Conservation (phyloP, 257 asterid genomes). For the Scutellaria galericulata region DNA sequence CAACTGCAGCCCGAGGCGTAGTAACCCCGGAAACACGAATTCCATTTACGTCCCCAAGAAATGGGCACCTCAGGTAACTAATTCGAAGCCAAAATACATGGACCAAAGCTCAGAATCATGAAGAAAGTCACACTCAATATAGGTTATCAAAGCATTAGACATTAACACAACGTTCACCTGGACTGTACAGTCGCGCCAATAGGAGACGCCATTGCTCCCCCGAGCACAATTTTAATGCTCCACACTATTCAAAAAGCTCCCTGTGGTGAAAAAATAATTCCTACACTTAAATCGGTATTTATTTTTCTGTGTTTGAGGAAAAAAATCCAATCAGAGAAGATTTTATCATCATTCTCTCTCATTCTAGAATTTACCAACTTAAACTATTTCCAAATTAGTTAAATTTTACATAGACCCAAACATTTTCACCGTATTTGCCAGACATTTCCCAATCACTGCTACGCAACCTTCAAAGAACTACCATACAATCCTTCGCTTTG, state of each 20-base stretch:
- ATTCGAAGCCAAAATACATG: slow-evolving; percentile 17
- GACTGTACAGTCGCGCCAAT: slow-evolving; percentile 53
- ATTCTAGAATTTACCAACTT: not conserved
- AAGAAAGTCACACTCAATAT: not conserved
- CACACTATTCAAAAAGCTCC: slow-evolving; percentile 30
- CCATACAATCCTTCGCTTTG: not conserved
- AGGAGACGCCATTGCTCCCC: slow-evolving; percentile 49
- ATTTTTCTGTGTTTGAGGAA: not conserved
- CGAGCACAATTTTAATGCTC: slow-evolving; percentile 29
- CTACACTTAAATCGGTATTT: not conserved
- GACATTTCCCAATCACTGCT: slow-evolving; percentile 17
- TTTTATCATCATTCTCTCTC: slow-evolving; percentile 14
- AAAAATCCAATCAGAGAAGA: slow-evolving; percentile 2
- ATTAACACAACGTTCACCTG: slow-evolving; percentile 39
- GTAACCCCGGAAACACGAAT: slow-evolving; percentile 47
- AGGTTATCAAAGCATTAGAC: not conserved
- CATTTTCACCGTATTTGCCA: not conserved
- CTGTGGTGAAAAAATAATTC: slow-evolving; percentile 25
- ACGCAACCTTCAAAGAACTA: not conserved
- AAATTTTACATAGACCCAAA: not conserved
- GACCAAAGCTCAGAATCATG: slow-evolving; percentile 21
- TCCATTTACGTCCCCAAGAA: slow-evolving; percentile 56
- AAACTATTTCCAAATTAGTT: not conserved
- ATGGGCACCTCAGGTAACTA: slow-evolving; percentile 59
- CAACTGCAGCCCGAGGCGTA: slow-evolving; percentile 38